Evolutionary conservation across 768 basidiomycete species (phyloP), one percentile per base, ranked within the genome.

Genomic region (Lentinula aciculospora): DNA sequence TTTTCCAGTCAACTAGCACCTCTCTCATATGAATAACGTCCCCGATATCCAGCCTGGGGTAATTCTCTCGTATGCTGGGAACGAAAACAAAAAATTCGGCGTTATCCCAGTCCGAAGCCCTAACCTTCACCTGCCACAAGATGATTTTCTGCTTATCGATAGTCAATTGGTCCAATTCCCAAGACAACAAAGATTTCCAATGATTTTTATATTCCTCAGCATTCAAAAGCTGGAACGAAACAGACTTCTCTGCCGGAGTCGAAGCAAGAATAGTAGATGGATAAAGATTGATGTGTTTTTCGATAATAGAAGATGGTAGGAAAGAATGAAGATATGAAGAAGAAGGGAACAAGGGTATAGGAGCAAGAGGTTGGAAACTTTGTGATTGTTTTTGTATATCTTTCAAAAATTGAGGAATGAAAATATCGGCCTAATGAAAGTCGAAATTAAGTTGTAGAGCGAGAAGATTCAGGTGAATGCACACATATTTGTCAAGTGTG

Each of bases 341-440:
- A 58, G 73, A 61, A 29, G 79, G 80, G 64, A 78, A 80, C 34
- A 72, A 55, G 61, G 75, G 69, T 63, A 75, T 62, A 56, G 79
- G 71, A 9, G 75, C 72, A 27, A 79, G 68, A 59, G 75, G 71
- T 36, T 70, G 65, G 53, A 81, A 69, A 21, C 66, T 66, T 64
- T 80, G 77, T 45, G 70, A 63, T 67, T 74, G 72, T 59, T 68
- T 75, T 71, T 81, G 79, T 31, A 81, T 76, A 60, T 77, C 74
- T 71, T 72, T 72, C 58, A 81, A 70, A 67, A 76, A 80, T 63
- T 76, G 72, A 40, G 78, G 80, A 58, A 78, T 67, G 65, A 78
- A 81, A 42, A 71, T 67, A 44, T 79, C 75, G 60, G 80, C 80
- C 79, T 81, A 54, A 27, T 40, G 25, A 54, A 37, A 17, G 13